phyloP scores from a whole-genome alignment of 257 asterid genomes.

The Gentiana macrophylla region DNA sequence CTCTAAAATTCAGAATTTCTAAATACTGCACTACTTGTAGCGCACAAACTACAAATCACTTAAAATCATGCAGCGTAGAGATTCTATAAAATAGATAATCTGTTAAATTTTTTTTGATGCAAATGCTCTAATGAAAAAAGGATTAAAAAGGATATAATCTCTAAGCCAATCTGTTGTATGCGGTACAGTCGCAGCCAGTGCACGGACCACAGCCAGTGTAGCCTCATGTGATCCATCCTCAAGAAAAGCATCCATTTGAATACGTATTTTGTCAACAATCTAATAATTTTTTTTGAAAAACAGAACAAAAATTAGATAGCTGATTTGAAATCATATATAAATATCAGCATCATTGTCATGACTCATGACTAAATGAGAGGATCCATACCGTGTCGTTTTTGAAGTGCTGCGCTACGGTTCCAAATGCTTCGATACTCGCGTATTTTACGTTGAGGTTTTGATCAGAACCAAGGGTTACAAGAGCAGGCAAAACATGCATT shows the following conservation, averaged over 20 bases:
- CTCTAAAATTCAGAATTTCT: no score
- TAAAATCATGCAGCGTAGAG: no score
- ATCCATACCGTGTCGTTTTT: conserved; percentile 63
- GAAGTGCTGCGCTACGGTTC: conserved; percentile 93
- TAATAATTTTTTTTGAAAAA: conserved; percentile 4
- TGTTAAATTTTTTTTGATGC: no score
- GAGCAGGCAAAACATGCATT: conserved; percentile 87
- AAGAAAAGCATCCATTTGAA: conserved; percentile 98
- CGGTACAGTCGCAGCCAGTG: conserved; percentile 83
- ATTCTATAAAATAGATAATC: no score
- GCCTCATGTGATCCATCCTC: conserved; percentile 99
- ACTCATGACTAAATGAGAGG: not conserved
- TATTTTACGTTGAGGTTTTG: conserved; percentile 83
- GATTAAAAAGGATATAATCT: conserved; percentile 75
- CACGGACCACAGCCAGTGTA: conserved; percentile 81
- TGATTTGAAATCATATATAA: not conserved
- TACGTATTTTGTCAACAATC: conserved; percentile 95
- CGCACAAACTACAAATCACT: no score
- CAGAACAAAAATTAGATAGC: conserved; percentile 15
- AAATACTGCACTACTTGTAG: no score
- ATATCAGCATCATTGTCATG: not conserved
- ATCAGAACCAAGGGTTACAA: conserved; percentile 96
- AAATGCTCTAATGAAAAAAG: conserved; percentile 8
- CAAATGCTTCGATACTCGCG: conserved; percentile 94
- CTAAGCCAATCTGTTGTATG: conserved; percentile 78